A percentile compares a stretch with the other conserved stretches of the same genome.
Conservation (phyloP, 2,329 filamentous ascomycete genomes). For the Paramyrothecium roridum region DNA sequence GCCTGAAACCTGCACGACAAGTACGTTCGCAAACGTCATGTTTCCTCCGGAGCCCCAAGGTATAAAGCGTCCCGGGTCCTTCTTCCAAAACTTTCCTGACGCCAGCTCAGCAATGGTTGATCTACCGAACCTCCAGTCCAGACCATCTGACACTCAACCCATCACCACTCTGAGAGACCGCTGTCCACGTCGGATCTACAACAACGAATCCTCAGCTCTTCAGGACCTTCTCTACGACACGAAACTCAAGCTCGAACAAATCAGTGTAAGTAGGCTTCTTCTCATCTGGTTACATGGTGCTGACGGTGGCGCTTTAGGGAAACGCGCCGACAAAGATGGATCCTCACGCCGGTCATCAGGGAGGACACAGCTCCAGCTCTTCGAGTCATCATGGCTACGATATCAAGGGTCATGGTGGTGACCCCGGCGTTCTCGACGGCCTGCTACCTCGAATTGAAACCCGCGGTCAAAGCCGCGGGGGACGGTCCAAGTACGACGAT, state of each 20-base stretch:
- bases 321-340: conserved; percentile 3
- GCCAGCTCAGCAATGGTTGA: background rate
- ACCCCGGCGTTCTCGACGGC: conserved; percentile 12
- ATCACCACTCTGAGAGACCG: background rate
- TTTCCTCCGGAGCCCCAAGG: background rate
- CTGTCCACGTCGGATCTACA: background rate
- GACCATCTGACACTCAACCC: background rate
- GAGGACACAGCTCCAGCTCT: conserved; percentile 10
- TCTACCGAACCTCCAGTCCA: background rate
- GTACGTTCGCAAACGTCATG: background rate
- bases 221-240: background rate
- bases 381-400: conserved; percentile 4
- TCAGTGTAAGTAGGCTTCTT: background rate
- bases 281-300: background rate
- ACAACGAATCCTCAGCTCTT: background rate
- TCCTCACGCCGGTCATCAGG: conserved; percentile 1
- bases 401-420: conserved; percentile 7
- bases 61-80: background rate
- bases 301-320: background rate
- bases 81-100: background rate
- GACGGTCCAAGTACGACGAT: background rate
- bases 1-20: background rate
- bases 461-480: conserved; percentile 13
- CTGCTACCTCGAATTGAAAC: conserved; percentile 18
- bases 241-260: background rate